A percentile compares a stretch with the other conserved stretches of the same genome.
phyloP scores from a whole-genome alignment of 78 protist genomes.

The Monosiga brevicollis region DNA sequence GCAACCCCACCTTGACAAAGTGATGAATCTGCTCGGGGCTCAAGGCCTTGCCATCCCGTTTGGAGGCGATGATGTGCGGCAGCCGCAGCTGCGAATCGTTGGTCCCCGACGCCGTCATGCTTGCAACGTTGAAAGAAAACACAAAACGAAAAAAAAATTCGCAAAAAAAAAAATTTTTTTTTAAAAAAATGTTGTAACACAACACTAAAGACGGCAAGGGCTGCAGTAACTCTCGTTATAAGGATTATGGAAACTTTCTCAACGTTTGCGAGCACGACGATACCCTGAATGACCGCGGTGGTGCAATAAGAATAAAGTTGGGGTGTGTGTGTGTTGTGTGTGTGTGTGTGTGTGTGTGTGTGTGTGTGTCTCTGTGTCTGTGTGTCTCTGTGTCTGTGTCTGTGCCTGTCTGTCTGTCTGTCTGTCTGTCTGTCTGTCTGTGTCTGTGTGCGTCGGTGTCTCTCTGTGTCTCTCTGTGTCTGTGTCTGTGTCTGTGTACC shows the following conservation, averaged over 20 bases:
- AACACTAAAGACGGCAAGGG: not conserved
- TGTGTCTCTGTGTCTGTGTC: not conserved
- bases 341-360: not conserved
- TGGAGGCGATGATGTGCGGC: too few relatives aligned
- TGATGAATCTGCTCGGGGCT: not conserved
- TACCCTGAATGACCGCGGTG: not conserved
- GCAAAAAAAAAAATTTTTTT: not conserved
- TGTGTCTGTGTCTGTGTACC: not conserved
- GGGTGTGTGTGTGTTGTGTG: not conserved
- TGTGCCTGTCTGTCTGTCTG: not conserved
- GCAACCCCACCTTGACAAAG: not conserved
- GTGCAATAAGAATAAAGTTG: not conserved
- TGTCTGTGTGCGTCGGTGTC: not conserved
- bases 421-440: not conserved
- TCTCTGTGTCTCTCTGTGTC: not conserved
- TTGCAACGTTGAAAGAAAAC: too few relatives aligned
- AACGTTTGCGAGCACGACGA: not conserved
- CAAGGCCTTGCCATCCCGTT: not conserved
- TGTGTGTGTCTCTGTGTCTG: not conserved
- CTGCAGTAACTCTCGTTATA: too few relatives aligned
- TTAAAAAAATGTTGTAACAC: not conserved
- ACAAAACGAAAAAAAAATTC: too few relatives aligned
- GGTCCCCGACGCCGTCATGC: too few relatives aligned
- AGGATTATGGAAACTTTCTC: not conserved
- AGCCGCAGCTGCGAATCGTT: too few relatives aligned